phyloP scores from a whole-genome alignment of 768 basidiomycete genomes.

The Trametes gibbosa region DNA sequence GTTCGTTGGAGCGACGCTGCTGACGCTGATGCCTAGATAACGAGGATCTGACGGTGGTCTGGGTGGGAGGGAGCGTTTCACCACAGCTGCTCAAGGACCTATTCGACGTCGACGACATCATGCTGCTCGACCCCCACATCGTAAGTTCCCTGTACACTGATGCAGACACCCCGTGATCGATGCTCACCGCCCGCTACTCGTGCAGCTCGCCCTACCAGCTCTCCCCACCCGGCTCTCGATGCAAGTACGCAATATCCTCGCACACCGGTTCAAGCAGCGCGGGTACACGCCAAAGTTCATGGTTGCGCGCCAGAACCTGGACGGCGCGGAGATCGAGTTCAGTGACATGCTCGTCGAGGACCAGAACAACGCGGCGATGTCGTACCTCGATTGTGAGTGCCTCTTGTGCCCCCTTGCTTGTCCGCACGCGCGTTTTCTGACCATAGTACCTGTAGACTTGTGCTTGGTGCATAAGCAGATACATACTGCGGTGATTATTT shows the following conservation, averaged over 20 bases:
- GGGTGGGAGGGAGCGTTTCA: conserved; percentile 83
- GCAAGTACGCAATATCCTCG: conserved; percentile 86
- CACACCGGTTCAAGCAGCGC: conserved; percentile 56
- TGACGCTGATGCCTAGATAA: conserved; percentile 61
- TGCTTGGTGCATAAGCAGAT: conserved; percentile 42
- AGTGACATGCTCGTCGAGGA: conserved; percentile 98
- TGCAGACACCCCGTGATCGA: too few relatives aligned
- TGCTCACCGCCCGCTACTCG: background rate
- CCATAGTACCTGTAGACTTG: conserved; percentile 26
- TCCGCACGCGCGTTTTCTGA: background rate
- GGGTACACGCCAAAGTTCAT: conserved; percentile 56
- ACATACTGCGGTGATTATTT: conserved; percentile 30
- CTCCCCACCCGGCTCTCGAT: conserved; percentile 74
- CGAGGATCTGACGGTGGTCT: conserved; percentile 82
- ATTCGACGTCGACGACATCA: conserved; percentile 79
- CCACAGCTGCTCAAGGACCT: conserved; percentile 82
- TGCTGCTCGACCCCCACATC: conserved; percentile 63
- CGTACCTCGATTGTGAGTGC: conserved; percentile 82
- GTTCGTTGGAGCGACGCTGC: background rate
- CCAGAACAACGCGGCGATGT: conserved; percentile 92
- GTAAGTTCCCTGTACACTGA: conserved; percentile 41
- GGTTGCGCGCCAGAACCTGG: conserved; percentile 88
- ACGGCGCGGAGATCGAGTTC: conserved; percentile 92
- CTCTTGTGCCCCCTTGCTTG: background rate
- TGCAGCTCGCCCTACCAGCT: conserved; percentile 49